phyloP scores from a whole-genome alignment of 164 flowering plant species.

The Dillenia suffruticosa region DNA sequence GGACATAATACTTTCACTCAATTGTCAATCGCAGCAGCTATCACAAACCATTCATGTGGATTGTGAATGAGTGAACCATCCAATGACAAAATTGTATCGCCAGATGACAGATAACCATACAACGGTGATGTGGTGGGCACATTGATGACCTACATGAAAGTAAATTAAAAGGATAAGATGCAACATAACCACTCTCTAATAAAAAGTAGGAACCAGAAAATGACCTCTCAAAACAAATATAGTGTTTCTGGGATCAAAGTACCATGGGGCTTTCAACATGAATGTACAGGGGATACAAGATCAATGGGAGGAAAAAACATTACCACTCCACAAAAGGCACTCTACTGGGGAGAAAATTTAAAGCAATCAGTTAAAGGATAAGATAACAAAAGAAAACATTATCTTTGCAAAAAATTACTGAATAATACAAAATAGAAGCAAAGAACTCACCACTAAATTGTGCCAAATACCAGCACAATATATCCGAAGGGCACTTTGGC shows the following conservation, averaged over 20 bases:
- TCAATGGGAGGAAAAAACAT: slow-evolving; percentile 60
- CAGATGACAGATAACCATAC: slow-evolving; percentile 53
- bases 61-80: slow-evolving; percentile 50
- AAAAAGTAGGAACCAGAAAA: slow-evolving; percentile 1
- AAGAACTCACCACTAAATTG: slow-evolving; percentile 74
- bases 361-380: slow-evolving; percentile 4
- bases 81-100: too few species aligned
- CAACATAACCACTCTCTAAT: background rate
- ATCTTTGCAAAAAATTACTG: background rate
- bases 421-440: slow-evolving; percentile 2
- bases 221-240: background rate
- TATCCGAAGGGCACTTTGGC: slow-evolving; percentile 57
- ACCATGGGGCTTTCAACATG: slow-evolving; percentile 68
- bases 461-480: slow-evolving; percentile 98
- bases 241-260: slow-evolving; percentile 7
- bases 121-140: slow-evolving; percentile 59
- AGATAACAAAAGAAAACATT: background rate
- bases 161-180: background rate
- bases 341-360: slow-evolving; percentile 35
- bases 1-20: slow-evolving; percentile 10
- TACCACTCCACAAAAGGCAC: slow-evolving; percentile 62
- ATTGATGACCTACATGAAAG: slow-evolving; percentile 18
- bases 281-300: slow-evolving; percentile 66
- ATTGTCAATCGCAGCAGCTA: slow-evolving; percentile 22
- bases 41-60: slow-evolving; percentile 54